Percentiles rank a stretch among this genome's conserved stretches.
These are phyloP conservation scores for Oxyria digyna DNA, from an alignment of 148 eudicot genomes.

Conservation along the genomic window DNA sequence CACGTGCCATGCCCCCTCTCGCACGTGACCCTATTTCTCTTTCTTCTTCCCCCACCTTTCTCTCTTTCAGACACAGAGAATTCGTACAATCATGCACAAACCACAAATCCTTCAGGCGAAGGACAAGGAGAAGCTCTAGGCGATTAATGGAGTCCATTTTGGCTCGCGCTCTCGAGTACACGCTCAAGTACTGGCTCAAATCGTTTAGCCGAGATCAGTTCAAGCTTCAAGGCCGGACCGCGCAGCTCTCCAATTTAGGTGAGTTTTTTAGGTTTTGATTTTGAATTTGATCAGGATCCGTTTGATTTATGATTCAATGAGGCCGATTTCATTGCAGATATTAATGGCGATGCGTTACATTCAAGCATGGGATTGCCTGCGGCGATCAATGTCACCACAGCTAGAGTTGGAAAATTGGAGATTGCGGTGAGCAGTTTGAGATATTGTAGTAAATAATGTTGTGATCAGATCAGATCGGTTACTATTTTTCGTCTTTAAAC, in stretches of 20 bases:
- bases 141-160: constrained; percentile 77
- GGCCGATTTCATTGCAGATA: constrained; percentile 27
- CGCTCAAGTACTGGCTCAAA: constrained; percentile 93
- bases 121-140: neutral
- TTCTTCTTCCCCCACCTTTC: constrained; percentile 3
- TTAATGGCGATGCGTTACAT: constrained; percentile 88
- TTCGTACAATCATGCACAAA: neutral
- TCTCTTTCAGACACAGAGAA: neutral
- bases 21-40: constrained; percentile 2
- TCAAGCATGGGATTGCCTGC: constrained; percentile 91
- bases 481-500: no score
- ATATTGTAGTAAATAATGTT: neutral
- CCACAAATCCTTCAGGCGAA: neutral
- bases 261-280: neutral
- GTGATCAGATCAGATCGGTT: neutral
- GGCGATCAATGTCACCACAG: constrained; percentile 67
- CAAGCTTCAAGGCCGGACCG: constrained; percentile 84
- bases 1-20: constrained; percentile 6
- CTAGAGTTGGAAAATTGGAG: constrained; percentile 84
- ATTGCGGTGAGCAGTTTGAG: constrained; percentile 44
- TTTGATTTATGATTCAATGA: neutral
- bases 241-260: constrained; percentile 93
- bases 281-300: neutral
- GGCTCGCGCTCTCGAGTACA: constrained; percentile 79
- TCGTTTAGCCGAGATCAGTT: constrained; percentile 96